Base-by-base conservation (phyloP, 2,329 filamentous ascomycete species). In the Emydomyces testavorans region DNA sequence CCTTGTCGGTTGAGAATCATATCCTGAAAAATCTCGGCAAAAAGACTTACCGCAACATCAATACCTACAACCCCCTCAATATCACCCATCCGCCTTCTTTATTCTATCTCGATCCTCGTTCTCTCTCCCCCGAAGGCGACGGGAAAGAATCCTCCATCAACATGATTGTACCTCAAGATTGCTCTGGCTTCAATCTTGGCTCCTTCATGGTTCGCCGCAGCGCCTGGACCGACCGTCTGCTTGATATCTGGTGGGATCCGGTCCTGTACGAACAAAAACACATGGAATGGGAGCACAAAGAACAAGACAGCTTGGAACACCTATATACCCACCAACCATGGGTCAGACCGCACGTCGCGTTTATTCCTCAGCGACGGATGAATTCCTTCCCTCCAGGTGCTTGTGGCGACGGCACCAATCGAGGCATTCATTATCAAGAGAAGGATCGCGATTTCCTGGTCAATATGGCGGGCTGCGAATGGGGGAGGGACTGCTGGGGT, bases 231-330 rank as follows among this genome's bases (percentile, higher is more conserved):
- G 90, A 96, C 59, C 82, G 87, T 3, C 71, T 98, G 15, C 77
- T 98, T 29, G 92, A 98, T 61, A 77, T 94, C 45, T 98, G 92
- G 92, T 98, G 92, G 92, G 92, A 98, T 60, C 92, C 92, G 0
- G 89, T 96, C 24, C 80, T 83, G 49, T 98, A 98, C 65, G 92
- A 98, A 68, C 92, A 98, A 68, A 93, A 88, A 63, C 92, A 98
- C 65, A 95, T 95, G 89, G 79, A 92, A 53, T 98, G 92, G 92
- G 89, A 92, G 61, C 92, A 98, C 72, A 96, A 96, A 65, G 92
- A 98, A 65, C 92, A 98, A 68, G 89, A 96, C 62, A 87, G 89
- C 1, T 71, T 98, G 35, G 89, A 95, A 68, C 84, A 94, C 68
- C 74, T 98, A 53, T 98, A 98, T 69, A 77, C 75, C 49, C 83